Evolutionary conservation across 768 basidiomycete genomes (phyloP).

Genomic region (Mycena latifolia): DNA sequence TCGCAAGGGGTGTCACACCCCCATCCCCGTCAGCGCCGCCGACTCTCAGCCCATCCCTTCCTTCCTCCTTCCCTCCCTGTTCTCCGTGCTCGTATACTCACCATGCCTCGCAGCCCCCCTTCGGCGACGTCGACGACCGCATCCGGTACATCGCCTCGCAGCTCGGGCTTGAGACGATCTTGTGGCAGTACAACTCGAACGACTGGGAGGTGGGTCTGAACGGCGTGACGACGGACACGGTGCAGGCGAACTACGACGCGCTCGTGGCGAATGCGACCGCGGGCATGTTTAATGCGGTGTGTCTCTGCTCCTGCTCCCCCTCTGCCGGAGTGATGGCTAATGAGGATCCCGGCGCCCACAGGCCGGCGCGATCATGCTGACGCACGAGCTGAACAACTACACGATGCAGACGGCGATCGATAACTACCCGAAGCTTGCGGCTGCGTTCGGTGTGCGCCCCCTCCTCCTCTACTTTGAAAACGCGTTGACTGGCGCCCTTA

Average conservation of each 20-base stretch:
- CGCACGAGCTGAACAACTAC: conserved; percentile 71
- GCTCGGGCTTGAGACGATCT: conserved; percentile 59
- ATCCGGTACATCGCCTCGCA: conserved; percentile 32
- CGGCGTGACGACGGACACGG: not conserved
- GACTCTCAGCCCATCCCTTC: too few relatives aligned
- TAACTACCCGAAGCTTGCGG: conserved; percentile 58
- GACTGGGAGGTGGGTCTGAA: conserved; percentile 63
- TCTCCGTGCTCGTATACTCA: not conserved
- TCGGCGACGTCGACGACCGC: conserved; percentile 36
- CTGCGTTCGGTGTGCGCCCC: conserved; percentile 56
- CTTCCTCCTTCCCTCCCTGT: not conserved
- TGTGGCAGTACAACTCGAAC: conserved; percentile 79
- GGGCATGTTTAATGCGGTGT: conserved; percentile 23
- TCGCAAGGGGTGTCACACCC: too few relatives aligned
- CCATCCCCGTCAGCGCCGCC: too few relatives aligned
- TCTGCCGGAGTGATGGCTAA: too few relatives aligned
- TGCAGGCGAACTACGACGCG: conserved; percentile 30
- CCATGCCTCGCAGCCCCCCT: conserved; percentile 34
- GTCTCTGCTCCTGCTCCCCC: not conserved
- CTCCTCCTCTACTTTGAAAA: not conserved
- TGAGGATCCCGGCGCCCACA: not conserved
- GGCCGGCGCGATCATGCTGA: conserved; percentile 38
- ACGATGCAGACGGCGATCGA: conserved; percentile 71
- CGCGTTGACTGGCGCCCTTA: not conserved
- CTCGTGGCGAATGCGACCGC: conserved; percentile 7